These are phyloP conservation scores for Neurospora crassa DNA, from an alignment of 2,329 filamentous ascomycete species.

Conservation along the genomic window DNA sequence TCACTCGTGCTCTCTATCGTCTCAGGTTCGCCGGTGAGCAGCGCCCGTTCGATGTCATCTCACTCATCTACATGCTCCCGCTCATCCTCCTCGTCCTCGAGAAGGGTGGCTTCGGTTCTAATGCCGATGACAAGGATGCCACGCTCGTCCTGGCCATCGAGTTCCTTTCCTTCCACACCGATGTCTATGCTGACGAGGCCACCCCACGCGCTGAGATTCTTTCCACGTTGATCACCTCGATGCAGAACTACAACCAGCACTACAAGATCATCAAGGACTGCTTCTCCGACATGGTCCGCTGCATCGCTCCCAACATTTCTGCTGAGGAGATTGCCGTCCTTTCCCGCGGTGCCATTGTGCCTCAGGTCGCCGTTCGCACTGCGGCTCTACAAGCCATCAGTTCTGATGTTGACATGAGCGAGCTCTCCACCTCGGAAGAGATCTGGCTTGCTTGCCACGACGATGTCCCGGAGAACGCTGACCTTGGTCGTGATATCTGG, in stretches of 20 bases:
- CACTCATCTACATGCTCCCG: slow-evolving; percentile 78
- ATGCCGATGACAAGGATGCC: slow-evolving; percentile 72
- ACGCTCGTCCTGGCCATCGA: slow-evolving; percentile 86
- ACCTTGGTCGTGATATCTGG: slow-evolving; percentile 83
- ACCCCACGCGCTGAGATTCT: slow-evolving; percentile 71
- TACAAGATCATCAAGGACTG: slow-evolving; percentile 95
- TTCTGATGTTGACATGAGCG: slow-evolving; percentile 83
- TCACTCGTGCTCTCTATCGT: slow-evolving; percentile 84
- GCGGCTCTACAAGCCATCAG: slow-evolving; percentile 84
- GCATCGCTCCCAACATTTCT: slow-evolving; percentile 72
- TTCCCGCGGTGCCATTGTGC: slow-evolving; percentile 68
- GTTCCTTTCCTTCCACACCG: slow-evolving; percentile 80
- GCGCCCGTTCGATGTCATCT: slow-evolving; percentile 82
- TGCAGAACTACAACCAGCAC: slow-evolving; percentile 85
- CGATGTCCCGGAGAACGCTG: slow-evolving; percentile 76
- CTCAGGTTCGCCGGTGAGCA: slow-evolving; percentile 86
- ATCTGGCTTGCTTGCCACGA: slow-evolving; percentile 93
- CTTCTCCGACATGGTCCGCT: slow-evolving; percentile 75
- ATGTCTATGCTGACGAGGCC: slow-evolving; percentile 62
- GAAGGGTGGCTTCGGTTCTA: slow-evolving; percentile 65
- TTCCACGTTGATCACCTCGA: slow-evolving; percentile 61
- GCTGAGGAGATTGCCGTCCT: slow-evolving; percentile 63
- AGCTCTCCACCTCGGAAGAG: slow-evolving; percentile 76
- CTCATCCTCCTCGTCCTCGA: slow-evolving; percentile 70
- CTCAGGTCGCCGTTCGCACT: slow-evolving; percentile 70